Conservation (phyloP, 768 basidiomycete species). For the Psilocybe cyanescens region DNA sequence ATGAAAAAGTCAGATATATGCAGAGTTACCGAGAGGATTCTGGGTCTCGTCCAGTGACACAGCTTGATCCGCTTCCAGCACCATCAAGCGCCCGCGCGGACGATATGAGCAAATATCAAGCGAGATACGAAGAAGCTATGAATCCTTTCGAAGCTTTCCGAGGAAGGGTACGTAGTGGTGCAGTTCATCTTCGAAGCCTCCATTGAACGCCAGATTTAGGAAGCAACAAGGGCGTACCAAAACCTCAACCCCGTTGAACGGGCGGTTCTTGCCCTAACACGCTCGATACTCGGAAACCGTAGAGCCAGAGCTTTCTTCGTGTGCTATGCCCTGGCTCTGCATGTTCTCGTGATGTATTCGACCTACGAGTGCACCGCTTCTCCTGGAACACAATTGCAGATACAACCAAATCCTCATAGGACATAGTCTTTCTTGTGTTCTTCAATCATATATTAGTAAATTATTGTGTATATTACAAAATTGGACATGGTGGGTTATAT, state of each 20-base stretch:
- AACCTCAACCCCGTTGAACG: constrained; percentile 92
- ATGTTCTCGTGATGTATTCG: constrained; percentile 81
- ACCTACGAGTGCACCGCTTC: constrained; percentile 72
- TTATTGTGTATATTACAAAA: constrained; percentile 30
- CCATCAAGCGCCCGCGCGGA: constrained; percentile 47
- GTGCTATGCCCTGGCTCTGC: constrained; percentile 80
- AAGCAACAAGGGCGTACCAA: constrained; percentile 92
- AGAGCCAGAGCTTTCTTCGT: constrained; percentile 90
- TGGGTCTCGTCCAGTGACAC: constrained; percentile 57
- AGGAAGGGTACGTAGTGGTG: constrained; percentile 70
- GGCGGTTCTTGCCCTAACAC: constrained; percentile 82
- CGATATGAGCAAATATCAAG: constrained; percentile 87
- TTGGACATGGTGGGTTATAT: constrained; percentile 16
- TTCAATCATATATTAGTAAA: constrained; percentile 26
- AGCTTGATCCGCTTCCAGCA: constrained; percentile 69
- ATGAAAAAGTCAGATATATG: constrained; percentile 99
- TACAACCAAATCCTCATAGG: constrained; percentile 52
- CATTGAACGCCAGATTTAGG: constrained; percentile 51
- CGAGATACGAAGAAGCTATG: constrained; percentile 95
- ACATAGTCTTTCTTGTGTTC: constrained; percentile 20
- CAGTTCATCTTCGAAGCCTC: not conserved
- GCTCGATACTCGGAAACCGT: constrained; percentile 86
- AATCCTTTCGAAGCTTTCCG: constrained; percentile 99
- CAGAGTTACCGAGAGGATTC: constrained; percentile 90
- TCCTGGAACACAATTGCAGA: constrained; percentile 51